Base-by-base conservation (phyloP, 2,329 filamentous ascomycete genomes). In the Emergomyces pasteurianus region DNA sequence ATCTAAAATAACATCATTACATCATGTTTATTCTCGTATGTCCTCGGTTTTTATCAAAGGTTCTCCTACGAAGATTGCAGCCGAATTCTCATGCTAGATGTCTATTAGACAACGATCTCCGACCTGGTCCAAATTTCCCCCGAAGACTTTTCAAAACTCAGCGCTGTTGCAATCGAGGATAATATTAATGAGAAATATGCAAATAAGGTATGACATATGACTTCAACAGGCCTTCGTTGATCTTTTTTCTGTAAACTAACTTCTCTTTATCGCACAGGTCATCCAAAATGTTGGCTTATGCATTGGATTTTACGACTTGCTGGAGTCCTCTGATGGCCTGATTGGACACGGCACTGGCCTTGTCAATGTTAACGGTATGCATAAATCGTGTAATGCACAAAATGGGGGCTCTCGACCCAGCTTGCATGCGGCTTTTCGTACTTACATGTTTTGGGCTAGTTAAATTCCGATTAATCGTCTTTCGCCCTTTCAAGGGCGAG, bases 151-250 rank as follows among this genome's bases (percentile, higher is more conserved):
- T 83, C 86, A 63, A 94, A 94, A 74, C 75, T 76, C 65, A 95
- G 89, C 70, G 83, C 85, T 38, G 83, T 91, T 64, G 90, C 91
- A 0, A 90, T 99, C 65, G 91, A 96, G 75, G 92, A 99, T 77
- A 94, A 94, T 69, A 94, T 99, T 77, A 97, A 99, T 73, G 82
- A 86, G 65, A 99, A 99, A 77, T 99, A 96, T 75, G 86, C 92
- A 62, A 96, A 99, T 77, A 94, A 92, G 76, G 87, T 90, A 58
- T 57, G 36, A 40, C 12, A 42, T 23, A 21, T 28, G n/a, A 42
- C 14, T 18, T 18, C 28, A 34, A 14, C 49, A 16, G 16, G 16
- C 28, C 10, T 52, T 34, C 7, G 28, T 52, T 34, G 4, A 52
- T n/a, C 9, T 34, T 7, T 31, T 14, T 31, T n/a, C n/a, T n/a